Percentiles rank a stretch among this genome's conserved stretches.
Conservation (phyloP, 257 asterid species). For the Salvia splendens region DNA sequence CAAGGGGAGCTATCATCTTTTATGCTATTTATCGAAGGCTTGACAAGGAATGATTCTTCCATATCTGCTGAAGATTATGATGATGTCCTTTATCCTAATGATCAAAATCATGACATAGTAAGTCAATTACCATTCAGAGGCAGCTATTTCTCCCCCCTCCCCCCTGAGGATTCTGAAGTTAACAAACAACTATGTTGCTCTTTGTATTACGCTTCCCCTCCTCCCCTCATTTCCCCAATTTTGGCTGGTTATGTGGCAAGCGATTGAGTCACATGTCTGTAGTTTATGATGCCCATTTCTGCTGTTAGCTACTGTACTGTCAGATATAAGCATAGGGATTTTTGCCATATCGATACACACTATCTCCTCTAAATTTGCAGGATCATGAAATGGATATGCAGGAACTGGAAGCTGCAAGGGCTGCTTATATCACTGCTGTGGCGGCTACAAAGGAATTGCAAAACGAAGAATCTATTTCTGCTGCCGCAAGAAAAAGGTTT, state of each 20-base stretch:
- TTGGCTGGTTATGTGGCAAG: neutral
- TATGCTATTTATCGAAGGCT: slow-evolving; percentile 63
- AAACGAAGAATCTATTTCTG: slow-evolving; percentile 75
- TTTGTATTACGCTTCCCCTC: neutral
- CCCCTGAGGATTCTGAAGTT: neutral
- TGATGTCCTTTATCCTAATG: slow-evolving; percentile 39
- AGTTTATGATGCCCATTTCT: neutral
- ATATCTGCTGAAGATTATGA: slow-evolving; percentile 51
- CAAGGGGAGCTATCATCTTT: slow-evolving; percentile 68
- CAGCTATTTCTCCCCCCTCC: slow-evolving; percentile 9
- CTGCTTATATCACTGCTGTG: slow-evolving; percentile 70
- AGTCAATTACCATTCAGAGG: slow-evolving; percentile 34
- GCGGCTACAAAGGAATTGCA: slow-evolving; percentile 69
- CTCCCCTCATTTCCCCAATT: neutral
- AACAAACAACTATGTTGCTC: neutral
- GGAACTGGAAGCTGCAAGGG: slow-evolving; percentile 74
- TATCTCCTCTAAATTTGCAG: slow-evolving; percentile 41
- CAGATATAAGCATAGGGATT: neutral
- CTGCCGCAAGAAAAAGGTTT: slow-evolving; percentile 74
- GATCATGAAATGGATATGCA: slow-evolving; percentile 59
- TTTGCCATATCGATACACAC: slow-evolving; percentile 9
- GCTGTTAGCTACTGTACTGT: neutral
- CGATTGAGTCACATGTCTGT: neutral
- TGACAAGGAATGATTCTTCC: slow-evolving; percentile 48
- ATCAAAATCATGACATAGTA: slow-evolving; percentile 54